These are phyloP conservation scores for Paecilomyces variotii DNA, from an alignment of 2,329 filamentous ascomycete genomes.

Conservation along the genomic window DNA sequence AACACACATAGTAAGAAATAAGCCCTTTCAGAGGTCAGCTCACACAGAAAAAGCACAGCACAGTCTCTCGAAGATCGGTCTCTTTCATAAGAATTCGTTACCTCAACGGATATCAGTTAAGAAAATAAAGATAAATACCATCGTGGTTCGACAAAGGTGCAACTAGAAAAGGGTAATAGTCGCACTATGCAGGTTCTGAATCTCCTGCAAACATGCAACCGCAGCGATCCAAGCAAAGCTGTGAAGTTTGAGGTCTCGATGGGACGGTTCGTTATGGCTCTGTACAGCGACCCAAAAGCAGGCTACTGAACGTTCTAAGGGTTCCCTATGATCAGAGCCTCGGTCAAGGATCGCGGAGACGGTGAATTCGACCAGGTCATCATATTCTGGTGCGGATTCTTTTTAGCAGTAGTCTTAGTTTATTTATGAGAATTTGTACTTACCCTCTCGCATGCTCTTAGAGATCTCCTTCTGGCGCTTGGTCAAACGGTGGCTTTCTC, in stretches of 20 bases:
- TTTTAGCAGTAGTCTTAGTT: not conserved
- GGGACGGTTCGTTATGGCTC: not conserved
- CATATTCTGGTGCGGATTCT: constrained; percentile 5
- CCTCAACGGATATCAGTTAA: too few relatives aligned
- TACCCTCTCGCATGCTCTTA: constrained; percentile 15
- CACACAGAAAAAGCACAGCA: too few relatives aligned
- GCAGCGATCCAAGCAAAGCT: constrained; percentile 20
- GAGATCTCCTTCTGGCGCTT: constrained; percentile 15
- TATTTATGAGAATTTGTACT: not conserved
- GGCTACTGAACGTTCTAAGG: constrained; percentile 19
- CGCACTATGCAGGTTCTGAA: constrained; percentile 23
- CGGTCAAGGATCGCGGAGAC: constrained; percentile 13
- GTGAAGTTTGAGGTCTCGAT: constrained; percentile 6
- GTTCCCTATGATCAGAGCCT: constrained; percentile 10
- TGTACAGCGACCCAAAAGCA: constrained; percentile 14
- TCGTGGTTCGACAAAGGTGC: not conserved
- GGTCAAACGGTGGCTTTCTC: constrained; percentile 14
- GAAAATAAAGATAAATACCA: not conserved
- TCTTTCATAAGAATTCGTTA: too few relatives aligned
- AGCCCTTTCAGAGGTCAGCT: too few relatives aligned
- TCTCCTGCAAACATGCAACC: constrained; percentile 15
- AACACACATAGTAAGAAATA: too few relatives aligned
- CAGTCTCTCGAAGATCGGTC: too few relatives aligned
- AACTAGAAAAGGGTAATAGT: not conserved
- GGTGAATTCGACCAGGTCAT: constrained; percentile 13